Percentiles rank a stretch among this genome's conserved stretches.
Conservation (phyloP, 441 rosid genomes). For the Pelargonium myrrhifolium region DNA sequence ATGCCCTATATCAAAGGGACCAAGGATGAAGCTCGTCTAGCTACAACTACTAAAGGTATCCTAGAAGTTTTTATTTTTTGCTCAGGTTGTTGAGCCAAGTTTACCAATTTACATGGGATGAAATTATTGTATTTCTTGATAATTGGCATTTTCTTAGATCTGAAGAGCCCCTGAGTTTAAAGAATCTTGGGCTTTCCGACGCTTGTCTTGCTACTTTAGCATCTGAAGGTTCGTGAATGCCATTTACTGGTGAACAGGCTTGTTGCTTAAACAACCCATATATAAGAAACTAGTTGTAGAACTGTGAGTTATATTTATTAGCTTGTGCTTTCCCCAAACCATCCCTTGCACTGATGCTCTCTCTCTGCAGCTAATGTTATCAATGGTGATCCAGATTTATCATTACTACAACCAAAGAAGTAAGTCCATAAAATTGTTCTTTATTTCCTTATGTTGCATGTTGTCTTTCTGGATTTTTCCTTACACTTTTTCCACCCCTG, state of each 20-base stretch:
- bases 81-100: not conserved
- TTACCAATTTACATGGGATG: not conserved
- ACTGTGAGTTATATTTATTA: not conserved
- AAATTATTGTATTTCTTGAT: constrained; percentile 27
- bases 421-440: constrained; percentile 25
- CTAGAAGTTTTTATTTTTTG: not conserved
- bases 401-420: constrained; percentile 30
- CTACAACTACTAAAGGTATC: not conserved
- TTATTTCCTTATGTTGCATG: constrained; percentile 11
- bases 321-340: not conserved
- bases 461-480: constrained; percentile 8
- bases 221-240: constrained; percentile 40
- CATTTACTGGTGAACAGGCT: constrained; percentile 1
- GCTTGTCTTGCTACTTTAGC: constrained; percentile 76
- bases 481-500: not conserved
- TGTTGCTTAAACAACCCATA: not conserved
- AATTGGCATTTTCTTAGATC: constrained; percentile 26
- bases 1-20: not conserved
- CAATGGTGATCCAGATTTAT: constrained; percentile 22
- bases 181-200: constrained; percentile 71
- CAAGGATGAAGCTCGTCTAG: not conserved
- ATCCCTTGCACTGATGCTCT: constrained; percentile 8
- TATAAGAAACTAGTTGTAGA: not conserved
- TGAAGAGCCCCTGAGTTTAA: constrained; percentile 59
- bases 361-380: constrained; percentile 31